Evolutionary conservation across 345 rosid genomes (phyloP).

Genomic region (Cardamine resedifolia): DNA sequence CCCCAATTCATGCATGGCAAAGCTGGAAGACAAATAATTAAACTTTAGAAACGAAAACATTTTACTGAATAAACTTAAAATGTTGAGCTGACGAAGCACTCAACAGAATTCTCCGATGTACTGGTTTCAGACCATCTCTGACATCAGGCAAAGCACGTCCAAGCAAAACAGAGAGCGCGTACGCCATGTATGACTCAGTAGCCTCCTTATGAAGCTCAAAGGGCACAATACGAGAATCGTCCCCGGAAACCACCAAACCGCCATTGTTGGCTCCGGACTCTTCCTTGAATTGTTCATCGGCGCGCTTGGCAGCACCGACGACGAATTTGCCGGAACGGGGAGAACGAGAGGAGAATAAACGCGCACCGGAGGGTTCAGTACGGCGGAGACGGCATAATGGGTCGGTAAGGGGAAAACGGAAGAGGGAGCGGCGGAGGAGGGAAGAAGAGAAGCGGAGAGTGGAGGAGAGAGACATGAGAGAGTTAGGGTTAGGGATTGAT

Average conservation of each 20-base stretch:
- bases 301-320: conserved; percentile 35
- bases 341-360: conserved; percentile 45
- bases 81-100: conserved; percentile 26
- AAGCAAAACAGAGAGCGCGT: conserved; percentile 90
- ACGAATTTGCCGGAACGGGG: conserved; percentile 18
- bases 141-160: conserved; percentile 96
- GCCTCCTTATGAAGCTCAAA: conserved; percentile 90
- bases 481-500: conserved; percentile 33
- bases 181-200: conserved; percentile 83
- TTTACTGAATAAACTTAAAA: neutral
- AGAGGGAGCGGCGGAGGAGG: conserved; percentile 47
- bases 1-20: conserved; percentile 94
- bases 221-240: conserved; percentile 50
- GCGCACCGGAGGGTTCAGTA: conserved; percentile 34
- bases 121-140: conserved; percentile 93
- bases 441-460: conserved; percentile 66
- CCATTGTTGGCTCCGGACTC: conserved; percentile 43
- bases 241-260: conserved; percentile 44
- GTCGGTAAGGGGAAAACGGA: conserved; percentile 29
- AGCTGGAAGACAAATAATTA: conserved; percentile 45
- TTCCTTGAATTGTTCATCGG: conserved; percentile 33
- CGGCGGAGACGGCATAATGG: conserved; percentile 36
- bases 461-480: conserved; percentile 62
- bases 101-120: conserved; percentile 87
- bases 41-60: neutral